A percentile compares a stretch with the other conserved stretches of the same genome.
Conservation (phyloP, 352 stramenopile genomes). For the Phytopythium aichiense region DNA sequence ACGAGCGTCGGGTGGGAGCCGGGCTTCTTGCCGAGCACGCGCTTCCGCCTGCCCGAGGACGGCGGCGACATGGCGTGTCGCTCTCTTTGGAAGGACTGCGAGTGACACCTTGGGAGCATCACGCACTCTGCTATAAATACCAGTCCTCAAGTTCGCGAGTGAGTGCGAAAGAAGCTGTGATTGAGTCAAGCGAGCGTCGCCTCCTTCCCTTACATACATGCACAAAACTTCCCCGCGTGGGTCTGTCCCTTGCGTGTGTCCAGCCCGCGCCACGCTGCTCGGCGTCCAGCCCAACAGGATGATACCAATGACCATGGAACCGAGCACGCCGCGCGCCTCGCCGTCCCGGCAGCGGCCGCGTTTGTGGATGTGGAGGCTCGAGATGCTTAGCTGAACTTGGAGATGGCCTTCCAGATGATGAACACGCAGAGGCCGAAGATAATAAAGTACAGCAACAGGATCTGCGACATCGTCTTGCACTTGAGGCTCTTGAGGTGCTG, state of each 20-base stretch:
- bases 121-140: constrained; percentile 1
- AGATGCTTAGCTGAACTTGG: constrained; percentile 40
- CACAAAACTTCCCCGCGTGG: constrained; percentile 1
- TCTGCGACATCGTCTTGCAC: constrained; percentile 76
- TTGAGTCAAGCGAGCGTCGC: neutral
- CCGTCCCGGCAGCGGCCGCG: neutral
- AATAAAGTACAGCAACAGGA: constrained; percentile 75
- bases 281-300: neutral
- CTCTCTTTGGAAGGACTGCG: neutral
- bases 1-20: constrained; percentile 18
- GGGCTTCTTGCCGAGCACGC: constrained; percentile 18
- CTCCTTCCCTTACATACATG: constrained; percentile 4
- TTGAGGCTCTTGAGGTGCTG: constrained; percentile 74
- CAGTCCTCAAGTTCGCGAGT: neutral
- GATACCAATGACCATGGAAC: neutral
- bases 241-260: neutral
- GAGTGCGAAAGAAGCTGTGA: neutral
- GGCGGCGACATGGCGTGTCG: constrained; percentile 4
- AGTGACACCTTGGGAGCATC: neutral
- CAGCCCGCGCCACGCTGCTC: neutral
- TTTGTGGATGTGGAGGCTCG: neutral
- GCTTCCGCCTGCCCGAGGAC: constrained; percentile 12
- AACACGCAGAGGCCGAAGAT: constrained; percentile 64
- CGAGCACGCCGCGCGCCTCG: neutral
- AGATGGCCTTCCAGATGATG: constrained; percentile 71